phyloP scores from a whole-genome alignment of 306 rosid species.

The Vicia faba region DNA sequence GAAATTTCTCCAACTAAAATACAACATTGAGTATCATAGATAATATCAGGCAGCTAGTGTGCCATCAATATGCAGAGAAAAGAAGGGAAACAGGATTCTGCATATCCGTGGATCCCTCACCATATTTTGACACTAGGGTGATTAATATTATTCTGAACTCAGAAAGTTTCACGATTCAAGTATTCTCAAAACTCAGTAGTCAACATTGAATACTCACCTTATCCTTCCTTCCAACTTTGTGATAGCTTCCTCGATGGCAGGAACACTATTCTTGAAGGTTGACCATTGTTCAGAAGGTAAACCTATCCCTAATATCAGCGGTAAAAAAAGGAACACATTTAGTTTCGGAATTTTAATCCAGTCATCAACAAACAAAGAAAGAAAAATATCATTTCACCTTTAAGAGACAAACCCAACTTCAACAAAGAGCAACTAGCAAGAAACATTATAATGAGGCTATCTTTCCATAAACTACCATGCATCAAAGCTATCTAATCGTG shows the following conservation, averaged over 20 bases:
- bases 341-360: slow-evolving; percentile 12
- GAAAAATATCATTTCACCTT: not conserved
- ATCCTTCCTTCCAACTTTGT: slow-evolving; percentile 60
- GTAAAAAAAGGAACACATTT: slow-evolving; percentile 14
- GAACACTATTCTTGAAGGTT: slow-evolving; percentile 58
- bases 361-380: slow-evolving; percentile 14
- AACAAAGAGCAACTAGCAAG: slow-evolving; percentile 8
- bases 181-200: slow-evolving; percentile 1
- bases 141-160: slow-evolving; percentile 27
- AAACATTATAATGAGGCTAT: not conserved
- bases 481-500: not conserved
- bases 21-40: slow-evolving; percentile 20
- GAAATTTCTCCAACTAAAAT: slow-evolving; percentile 33
- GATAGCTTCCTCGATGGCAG: slow-evolving; percentile 86
- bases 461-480: not conserved
- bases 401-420: slow-evolving; percentile 13
- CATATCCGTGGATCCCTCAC: slow-evolving; percentile 16
- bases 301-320: slow-evolving; percentile 61
- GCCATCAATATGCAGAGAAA: too few relatives aligned
- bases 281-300: slow-evolving; percentile 77
- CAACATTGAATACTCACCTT: slow-evolving; percentile 51
- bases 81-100: not conserved
- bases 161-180: slow-evolving; percentile 25
- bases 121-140: not conserved
- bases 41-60: too few relatives aligned